Base-by-base conservation (phyloP, 306 rosid species). In the Vigna radiata region DNA sequence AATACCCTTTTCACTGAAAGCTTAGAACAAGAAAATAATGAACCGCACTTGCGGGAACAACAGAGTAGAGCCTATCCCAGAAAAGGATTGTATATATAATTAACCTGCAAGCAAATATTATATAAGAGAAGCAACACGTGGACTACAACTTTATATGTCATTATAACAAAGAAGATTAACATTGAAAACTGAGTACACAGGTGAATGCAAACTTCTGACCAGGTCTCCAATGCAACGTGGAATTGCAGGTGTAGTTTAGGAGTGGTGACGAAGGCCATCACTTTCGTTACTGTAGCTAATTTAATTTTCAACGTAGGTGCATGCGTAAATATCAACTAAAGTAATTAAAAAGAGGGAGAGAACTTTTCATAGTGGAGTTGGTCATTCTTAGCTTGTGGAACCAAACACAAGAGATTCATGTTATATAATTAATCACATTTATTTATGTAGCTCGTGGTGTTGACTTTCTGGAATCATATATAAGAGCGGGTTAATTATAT, bases 151-250 rank as follows among this genome's bases (percentile, higher is more conserved):
- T 39, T 12, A 19, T 6, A 67, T 7, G 37, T 17, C 8, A 17
- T 65, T 44, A 31, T 25, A 23, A 14, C 17, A 43, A 54, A 21
- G 4, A 44, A 67, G 15, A 64, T 55, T 33, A 66, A 64, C 61
- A 16, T 21, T 49, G 76, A 41, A 31, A 36, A 70, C 79, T 73
- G 79, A 16, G 10, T 58, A 58, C 27, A 61, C 8, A 23, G 19
- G 78, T 68, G 41, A 8, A 59, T 41, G 79, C 69, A 27, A 48
- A 16, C 10, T 54, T 83, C 77, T 75, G 91, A 90, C 88, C 81
- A 59, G 55, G 84, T 87, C 87, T 36, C 54, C 15, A 48, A 48
- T 46, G 59, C 64, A 9, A 10, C 62, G 47, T 11, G 17, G 31
- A 64, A n/a, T 77, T 39, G 61, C n/a, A 14, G 70, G 53, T 25